phyloP scores from a whole-genome alignment of 495 filamentous ascomycete species.

The Tuber microsphaerosporum region DNA sequence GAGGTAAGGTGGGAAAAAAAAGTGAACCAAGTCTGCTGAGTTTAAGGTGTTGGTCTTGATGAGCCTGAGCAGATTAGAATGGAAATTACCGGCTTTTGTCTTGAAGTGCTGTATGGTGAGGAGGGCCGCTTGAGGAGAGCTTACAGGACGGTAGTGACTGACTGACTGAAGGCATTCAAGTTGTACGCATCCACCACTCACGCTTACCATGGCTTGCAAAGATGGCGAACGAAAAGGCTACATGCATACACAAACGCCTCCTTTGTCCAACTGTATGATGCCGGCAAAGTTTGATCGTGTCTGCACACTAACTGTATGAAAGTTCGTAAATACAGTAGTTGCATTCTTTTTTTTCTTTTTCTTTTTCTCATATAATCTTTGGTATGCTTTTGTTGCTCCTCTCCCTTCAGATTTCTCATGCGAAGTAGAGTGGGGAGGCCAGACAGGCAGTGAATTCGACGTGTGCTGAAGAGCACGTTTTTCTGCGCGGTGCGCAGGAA shows the following conservation, averaged over 20 bases:
- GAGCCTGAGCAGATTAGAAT: background rate
- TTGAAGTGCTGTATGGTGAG: background rate
- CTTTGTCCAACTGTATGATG: background rate
- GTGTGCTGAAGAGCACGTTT: constrained; percentile 2
- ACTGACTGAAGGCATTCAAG: background rate
- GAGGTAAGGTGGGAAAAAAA: background rate
- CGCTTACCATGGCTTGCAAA: constrained; percentile 5
- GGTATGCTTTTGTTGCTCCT: background rate
- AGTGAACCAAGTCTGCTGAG: background rate
- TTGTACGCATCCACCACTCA: background rate
- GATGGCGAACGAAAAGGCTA: background rate
- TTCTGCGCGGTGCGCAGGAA: background rate
- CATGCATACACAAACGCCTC: background rate
- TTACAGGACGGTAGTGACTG: background rate
- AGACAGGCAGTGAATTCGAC: background rate
- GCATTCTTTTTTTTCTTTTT: background rate
- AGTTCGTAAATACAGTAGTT: background rate
- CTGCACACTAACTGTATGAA: background rate
- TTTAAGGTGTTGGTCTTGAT: background rate
- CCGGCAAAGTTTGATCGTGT: background rate
- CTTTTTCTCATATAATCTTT: background rate
- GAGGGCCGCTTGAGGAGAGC: background rate
- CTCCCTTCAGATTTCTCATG: background rate
- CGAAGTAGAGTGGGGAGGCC: background rate
- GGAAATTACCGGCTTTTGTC: background rate